Conservation (phyloP, 352 stramenopile species). For the Phytophthora pinifolia region DNA sequence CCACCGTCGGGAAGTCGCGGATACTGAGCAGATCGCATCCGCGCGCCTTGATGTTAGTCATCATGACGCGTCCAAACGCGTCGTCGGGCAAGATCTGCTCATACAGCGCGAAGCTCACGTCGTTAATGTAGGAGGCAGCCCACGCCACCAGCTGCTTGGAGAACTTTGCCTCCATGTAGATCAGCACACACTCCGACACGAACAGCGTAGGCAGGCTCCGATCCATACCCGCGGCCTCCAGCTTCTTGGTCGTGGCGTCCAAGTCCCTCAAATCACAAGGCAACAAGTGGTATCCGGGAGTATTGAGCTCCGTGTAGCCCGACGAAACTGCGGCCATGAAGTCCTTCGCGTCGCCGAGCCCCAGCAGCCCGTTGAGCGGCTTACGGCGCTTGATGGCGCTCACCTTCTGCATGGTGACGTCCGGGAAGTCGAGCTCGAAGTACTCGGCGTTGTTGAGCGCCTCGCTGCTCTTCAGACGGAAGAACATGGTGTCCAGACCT, state of each 20-base stretch:
- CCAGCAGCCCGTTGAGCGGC: conserved; percentile 47
- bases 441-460: conserved; percentile 60
- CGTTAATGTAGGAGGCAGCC: conserved; percentile 62
- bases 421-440: conserved; percentile 84
- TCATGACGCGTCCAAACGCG: conserved; percentile 90
- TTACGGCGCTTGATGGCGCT: conserved; percentile 74
- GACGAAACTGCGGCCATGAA: conserved; percentile 58
- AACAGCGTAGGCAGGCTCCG: conserved; percentile 63
- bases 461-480: conserved; percentile 53
- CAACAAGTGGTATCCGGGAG: conserved; percentile 74
- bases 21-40: conserved; percentile 90
- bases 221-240: conserved; percentile 63
- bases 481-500: conserved; percentile 86
- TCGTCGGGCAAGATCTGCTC: conserved; percentile 92
- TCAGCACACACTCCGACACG: conserved; percentile 91
- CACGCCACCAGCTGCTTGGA: conserved; percentile 76
- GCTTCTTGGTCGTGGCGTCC: conserved; percentile 45
- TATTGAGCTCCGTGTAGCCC: conserved; percentile 65
- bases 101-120: conserved; percentile 86
- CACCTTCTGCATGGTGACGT: conserved; percentile 82
- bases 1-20: conserved; percentile 68
- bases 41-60: conserved; percentile 89
- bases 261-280: conserved; percentile 77
- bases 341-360: conserved; percentile 33
- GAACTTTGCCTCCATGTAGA: conserved; percentile 90